Base-by-base conservation (phyloP, 2,329 filamentous ascomycete species). In the Diaporthe vaccinii region DNA sequence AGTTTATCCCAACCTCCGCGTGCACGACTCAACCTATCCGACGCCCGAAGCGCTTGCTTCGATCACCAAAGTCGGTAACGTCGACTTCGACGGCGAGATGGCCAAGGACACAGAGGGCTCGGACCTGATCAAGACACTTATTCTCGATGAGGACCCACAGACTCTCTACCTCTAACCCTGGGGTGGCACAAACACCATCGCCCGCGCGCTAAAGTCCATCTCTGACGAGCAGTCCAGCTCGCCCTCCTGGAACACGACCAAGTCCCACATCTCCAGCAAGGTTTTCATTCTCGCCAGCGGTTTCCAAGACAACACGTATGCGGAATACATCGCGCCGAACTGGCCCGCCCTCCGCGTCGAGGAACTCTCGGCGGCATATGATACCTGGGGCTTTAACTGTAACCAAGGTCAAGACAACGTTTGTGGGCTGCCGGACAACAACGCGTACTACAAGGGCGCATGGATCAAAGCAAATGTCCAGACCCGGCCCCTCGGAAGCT, bases 131-230 rank as follows among this genome's bases (percentile, higher is more conserved):
- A 44, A 36, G 49, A n/a, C 28, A 15, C 67, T 70, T 14, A 28
- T 70, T 7, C 76, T 79, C 25, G 74, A 79, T 39, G 25, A 78
- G 8, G 78, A 79, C 44, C 49, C 77, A 15, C 76, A 77, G 49
- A 28, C 68, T 9, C 69, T 79, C 1, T 78, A 78, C 61, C 67
- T 79, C 49, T 76, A 78, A 36, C 31, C 55, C 7, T 58, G 31
- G 55, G 55, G 31, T 36, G 31, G 55, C 28, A 58, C 31, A 3
- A 58, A 58, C 17, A 58, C 31, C 15, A 58, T 58, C 17, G 31
- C 55, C 15, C 55, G 31, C 20, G 31, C 31, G 3, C 31, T 58
- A 2, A 58, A 36, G 31, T 58, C 31, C 31, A 58, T 58, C 10
- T 34, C 6, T 6, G 31, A 58, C 17, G 20, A 34, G 31, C 55